These are phyloP conservation scores for Kuraishia capsulata DNA, from an alignment of 805 yeast species.

Conservation along the genomic window DNA sequence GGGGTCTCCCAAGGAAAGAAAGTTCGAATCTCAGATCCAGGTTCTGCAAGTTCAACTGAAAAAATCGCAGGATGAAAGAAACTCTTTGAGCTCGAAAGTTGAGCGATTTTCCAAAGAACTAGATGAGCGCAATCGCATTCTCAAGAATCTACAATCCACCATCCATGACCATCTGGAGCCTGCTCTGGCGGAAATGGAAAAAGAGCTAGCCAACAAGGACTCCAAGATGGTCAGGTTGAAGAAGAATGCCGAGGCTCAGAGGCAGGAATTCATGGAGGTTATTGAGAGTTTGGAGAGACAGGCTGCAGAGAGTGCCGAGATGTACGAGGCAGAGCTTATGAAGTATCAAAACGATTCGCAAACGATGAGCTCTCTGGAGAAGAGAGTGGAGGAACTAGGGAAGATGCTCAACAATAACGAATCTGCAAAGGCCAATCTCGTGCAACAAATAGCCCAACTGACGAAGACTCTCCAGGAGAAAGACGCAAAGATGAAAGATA, in stretches of 20 bases:
- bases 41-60: background rate
- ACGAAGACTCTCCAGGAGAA: conserved; percentile 5
- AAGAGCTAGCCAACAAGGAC: conserved; percentile 33
- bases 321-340: conserved; percentile 34
- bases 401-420: background rate
- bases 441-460: too few species aligned
- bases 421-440: too few species aligned
- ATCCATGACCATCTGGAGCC: too few species aligned
- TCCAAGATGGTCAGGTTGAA: conserved; percentile 36
- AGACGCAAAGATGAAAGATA: background rate
- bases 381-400: conserved; percentile 1
- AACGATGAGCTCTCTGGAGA: conserved; percentile 1
- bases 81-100: too few species aligned
- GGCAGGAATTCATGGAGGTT: conserved; percentile 51
- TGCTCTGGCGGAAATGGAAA: conserved; percentile 35
- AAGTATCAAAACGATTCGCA: conserved; percentile 3
- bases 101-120: too few species aligned
- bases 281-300: conserved; percentile 46
- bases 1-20: background rate
- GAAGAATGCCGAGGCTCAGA: conserved; percentile 38
- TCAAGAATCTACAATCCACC: background rate
- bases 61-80: background rate
- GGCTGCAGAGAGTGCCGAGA: conserved; percentile 43
- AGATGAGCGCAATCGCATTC: too few species aligned
- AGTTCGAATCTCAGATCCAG: background rate